Percentiles rank a stretch among this genome's conserved stretches.
Evolutionary conservation across 1,284 basidiomycete species (phyloP).

Genomic region (Rhodotorula sp.): DNA sequence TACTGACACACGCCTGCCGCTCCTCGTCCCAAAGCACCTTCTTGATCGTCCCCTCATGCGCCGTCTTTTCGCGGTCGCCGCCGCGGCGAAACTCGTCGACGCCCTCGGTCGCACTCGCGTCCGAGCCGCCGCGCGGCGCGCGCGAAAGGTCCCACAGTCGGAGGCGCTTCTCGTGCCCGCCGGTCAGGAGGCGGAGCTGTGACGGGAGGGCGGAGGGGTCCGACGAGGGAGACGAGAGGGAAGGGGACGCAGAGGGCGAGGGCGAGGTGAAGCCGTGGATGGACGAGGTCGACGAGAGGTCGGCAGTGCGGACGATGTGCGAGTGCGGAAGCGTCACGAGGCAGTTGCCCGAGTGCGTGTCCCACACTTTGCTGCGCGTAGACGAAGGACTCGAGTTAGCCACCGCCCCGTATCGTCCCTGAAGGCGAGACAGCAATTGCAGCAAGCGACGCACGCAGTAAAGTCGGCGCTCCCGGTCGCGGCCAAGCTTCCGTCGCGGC

Average conservation of each 20-base stretch:
- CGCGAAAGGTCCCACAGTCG: conserved; percentile 83
- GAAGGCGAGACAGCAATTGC: not conserved
- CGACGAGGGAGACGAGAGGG: not conserved
- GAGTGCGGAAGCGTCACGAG: conserved; percentile 95
- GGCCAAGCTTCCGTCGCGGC: conserved; percentile 67
- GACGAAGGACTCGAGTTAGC: not conserved
- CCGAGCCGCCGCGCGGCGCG: conserved; percentile 56
- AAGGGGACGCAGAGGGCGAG: not conserved
- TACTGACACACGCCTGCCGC: conserved; percentile 74
- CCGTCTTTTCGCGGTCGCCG: conserved; percentile 16
- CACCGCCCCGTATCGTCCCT: not conserved
- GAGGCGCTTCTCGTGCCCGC: conserved; percentile 96
- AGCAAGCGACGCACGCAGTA: conserved; percentile 70
- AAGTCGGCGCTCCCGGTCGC: conserved; percentile 96
- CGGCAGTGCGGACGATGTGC: conserved; percentile 95
- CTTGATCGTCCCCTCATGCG: conserved; percentile 85
- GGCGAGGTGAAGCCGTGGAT: not conserved
- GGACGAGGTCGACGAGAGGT: conserved; percentile 60
- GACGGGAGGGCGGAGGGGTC: not conserved
- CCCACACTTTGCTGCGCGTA: conserved; percentile 84
- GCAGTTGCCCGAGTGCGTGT: conserved; percentile 81
- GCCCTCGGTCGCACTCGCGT: conserved; percentile 16
- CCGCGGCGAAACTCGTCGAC: conserved; percentile 26
- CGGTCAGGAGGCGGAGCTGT: conserved; percentile 69
- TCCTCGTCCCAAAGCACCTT: conserved; percentile 90